Evolutionary conservation across 2,329 filamentous ascomycete species (phyloP), one percentile per base, ranked within the genome.

Genomic region (Colletotrichum liaoningense): DNA sequence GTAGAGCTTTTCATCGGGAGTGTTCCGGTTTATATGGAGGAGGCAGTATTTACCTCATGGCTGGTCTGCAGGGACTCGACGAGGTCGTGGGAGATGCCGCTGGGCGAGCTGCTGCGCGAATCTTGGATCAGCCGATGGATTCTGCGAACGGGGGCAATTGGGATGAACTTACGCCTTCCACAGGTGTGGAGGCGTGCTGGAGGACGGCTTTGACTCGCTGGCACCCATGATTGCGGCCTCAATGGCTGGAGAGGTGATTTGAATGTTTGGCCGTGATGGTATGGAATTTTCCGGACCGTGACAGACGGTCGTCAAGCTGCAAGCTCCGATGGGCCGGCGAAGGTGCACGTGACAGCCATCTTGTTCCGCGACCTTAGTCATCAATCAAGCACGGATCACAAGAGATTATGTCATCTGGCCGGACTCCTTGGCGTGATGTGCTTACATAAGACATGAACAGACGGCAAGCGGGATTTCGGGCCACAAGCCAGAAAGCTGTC

Each of bases 31-130:
- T 6, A 42, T 16, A 8, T 5, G 7, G 16, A 12, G 35, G 22
- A 4, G 52, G 24, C 6, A 5, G 1, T 4, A n/a, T 85, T 80
- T 89, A 98, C 95, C 91, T 98, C 95, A 78, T 93, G 89, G 86
- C 91, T 97, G 75, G 91, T 90, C 83, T 98, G 94, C 74, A 98
- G 88, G 74, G 92, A 91, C 79, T 97, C 92, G 79, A 97, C 89
- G 79, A 98, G 88, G 80, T 94, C 92, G 80, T 94, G 92, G 77
- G 95, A 97, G 83, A 97, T 82, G 78, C 87, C 86, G 76, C 86
- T 84, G 42, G 88, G 86, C 62, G 85, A 84, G 77, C 80, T 81
- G 78, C 80, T 85, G 79, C 79, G 78, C 55, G 38, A 46, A 56
- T 30, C 42, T 79, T 71, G 72, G 72, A 65, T 75, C 66, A 76